Base-by-base conservation (phyloP, 768 basidiomycete species). In the Austroboletus eburneus region DNA sequence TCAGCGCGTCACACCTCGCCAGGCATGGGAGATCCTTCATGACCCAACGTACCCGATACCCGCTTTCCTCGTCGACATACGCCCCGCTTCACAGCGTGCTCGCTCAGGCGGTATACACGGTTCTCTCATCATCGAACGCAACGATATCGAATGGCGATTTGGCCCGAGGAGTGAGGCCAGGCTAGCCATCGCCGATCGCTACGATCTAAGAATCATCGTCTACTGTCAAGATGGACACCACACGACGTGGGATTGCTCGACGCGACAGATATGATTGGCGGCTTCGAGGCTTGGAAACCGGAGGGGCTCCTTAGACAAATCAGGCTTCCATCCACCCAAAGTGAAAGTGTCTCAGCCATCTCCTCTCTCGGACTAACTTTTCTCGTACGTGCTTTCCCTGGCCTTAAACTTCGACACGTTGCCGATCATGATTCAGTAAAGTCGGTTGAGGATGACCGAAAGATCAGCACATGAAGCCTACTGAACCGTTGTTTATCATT, bases 141-240 rank as follows among this genome's bases (percentile, higher is more conserved):
- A 86, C 57, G 76, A 81, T 5, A 72, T 91, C 43, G 88, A 91
- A 61, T 88, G 86, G 85, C 75, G 79, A 20, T 82, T 91, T 53
- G 87, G 90, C 64, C 88, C 87, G 4, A 72, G 85, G 45, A 73
- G 69, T 53, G 69, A 75, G 7, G 70, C 76, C 12, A 71, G 82
- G 27, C 65, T 90, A 43, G 66, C 76, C 2, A 80, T 89, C 52
- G 87, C 79, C 20, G 81, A 87, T 65, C 69, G 86, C 45, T 90
- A 85, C 55, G 88, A 90, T 67, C 58, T 89, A 32, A 67, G 84
- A 38, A 73, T 87, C 24, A 85, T 91, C 51, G 65, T 91, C 9
- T 80, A 89, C 55, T 86, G 84, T 62, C 79, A 84, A 59, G 85
- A 87, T 41, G 85, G 88, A 2, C 76, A 21, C 58, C 90, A 55